Base-by-base conservation (phyloP, 306 rosid species). In the Rosa lucieae region DNA sequence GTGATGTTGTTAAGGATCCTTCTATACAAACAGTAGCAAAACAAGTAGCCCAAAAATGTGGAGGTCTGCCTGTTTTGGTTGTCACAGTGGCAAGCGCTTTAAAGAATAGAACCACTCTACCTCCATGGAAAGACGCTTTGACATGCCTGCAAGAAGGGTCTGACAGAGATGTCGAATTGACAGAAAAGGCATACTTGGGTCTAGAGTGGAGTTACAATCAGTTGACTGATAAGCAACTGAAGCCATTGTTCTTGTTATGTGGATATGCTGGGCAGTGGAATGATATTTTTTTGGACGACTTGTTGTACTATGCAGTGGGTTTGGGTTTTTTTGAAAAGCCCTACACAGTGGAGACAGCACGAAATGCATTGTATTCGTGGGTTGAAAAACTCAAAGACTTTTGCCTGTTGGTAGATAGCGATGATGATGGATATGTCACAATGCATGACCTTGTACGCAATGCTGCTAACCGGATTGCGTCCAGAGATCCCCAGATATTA, bases 381-480 rank as follows among this genome's bases (percentile, higher is more conserved):
- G 78, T 29, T 23, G 23, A 44, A 39, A 67, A 74, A 20, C 58
- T 79, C 5, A 79, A 83, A 15, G 14, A 65, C 42, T 75, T 44
- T 49, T 43, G 79, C 18, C 40, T 83, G 11, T 49, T 83, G 53
- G 53, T 32, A 53, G 59, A 6, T 0, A 15, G 7, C 1, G 59
- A 3, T 53, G 59, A 53, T 0, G 13, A 56, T 0, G 14, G 7
- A 0, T 3, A 0, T 4, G 43, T 79, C 20, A 70, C 11, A 61
- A 83, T 83, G 80, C 86, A 79, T 8, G 83, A 83, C 20, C 59
- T 83, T 11, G 73, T 79, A 26, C 52, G 78, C 12, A 80, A 83
- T n/a, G 14, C 55, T 10, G 86, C 83, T 11, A 70, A 44, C 21
- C 6, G 14, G 68, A 67, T 79, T 79, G 77, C 83, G 29, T 42